Base-by-base conservation (phyloP, 1,139 yeast genomes). In the Oligophagozyma castellii region DNA sequence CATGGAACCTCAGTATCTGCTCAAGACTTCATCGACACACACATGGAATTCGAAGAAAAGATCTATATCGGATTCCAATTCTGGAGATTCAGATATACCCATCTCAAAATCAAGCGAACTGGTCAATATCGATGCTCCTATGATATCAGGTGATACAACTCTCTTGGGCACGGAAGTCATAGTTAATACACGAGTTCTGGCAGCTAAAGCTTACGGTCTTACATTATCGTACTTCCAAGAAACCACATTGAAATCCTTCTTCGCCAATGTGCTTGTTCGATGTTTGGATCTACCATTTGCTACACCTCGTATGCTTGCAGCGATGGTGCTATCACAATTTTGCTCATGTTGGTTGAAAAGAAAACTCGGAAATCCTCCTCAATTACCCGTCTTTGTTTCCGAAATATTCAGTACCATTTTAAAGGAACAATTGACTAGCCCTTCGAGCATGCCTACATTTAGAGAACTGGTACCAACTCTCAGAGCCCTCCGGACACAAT, bases 111-210 rank as follows among this genome's bases (percentile, higher is more conserved):
- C 63, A 29, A 40, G 39, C 24, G 81, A 75, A 33, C 61, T 70
- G 37, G 71, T 86, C 26, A 84, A 89, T 48, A 86, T 92, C 34
- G 99, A 92, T 55, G 77, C 93, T 2, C 95, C 98, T 4, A 77
- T 92, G 55, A 70, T 79, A 35, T 70, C 73, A 30, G 98, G 98
- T 42, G 99, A 92, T 56, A 79, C 89, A 12, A 75, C 86, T 38
- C 61, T 92, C 23, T 71, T 92, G 15, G 95, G 94, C 0, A 58
- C 67, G 31, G 86, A 81, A 23, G 71, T 70, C 1, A 71, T 92
- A 34, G 61, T 83, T 26, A 67, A 76, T 29, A 79, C 93, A 3
- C 75, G 92, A 54, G 63, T 80, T 14, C 69, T 75, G 7, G 83
- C 89, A 3, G 74, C 94, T 1, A 62, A 59, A 27, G 93, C 93